Conservation (phyloP, 768 basidiomycete genomes). For the Boletus edulis region DNA sequence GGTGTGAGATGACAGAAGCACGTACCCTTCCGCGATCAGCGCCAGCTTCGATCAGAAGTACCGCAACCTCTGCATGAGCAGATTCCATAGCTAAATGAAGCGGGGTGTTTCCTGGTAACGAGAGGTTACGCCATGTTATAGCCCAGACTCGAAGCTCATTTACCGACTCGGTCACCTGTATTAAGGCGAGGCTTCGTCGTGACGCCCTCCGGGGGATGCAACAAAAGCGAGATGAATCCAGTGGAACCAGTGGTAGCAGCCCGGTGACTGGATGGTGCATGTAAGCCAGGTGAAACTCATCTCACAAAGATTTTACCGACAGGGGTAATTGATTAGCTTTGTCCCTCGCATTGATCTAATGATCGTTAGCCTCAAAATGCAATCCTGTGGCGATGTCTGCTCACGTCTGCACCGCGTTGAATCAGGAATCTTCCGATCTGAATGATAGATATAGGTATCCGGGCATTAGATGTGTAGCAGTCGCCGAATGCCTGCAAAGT, state of each 20-base stretch:
- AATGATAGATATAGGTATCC: conserved; percentile 26
- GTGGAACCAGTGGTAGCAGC: conserved; percentile 94
- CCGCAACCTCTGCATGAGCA: conserved; percentile 88
- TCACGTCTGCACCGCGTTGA: conserved; percentile 85
- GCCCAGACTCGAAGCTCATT: conserved; percentile 11
- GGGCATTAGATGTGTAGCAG: conserved; percentile 17
- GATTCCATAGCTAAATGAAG: conserved; percentile 97
- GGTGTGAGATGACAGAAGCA: conserved; percentile 8
- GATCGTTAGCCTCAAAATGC: conserved; percentile 30
- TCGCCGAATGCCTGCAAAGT: conserved; percentile 25
- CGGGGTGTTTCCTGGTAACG: conserved; percentile 80
- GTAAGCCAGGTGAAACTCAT: conserved; percentile 2
- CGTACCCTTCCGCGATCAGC: conserved; percentile 88
- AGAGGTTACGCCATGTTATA: not conserved
- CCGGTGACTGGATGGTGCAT: conserved; percentile 62
- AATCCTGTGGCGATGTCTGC: conserved; percentile 37
- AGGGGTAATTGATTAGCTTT: conserved; percentile 90
- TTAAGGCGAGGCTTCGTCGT: conserved; percentile 77
- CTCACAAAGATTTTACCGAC: conserved; percentile 35
- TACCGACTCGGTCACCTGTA: conserved; percentile 77
- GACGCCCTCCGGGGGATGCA: conserved; percentile 75
- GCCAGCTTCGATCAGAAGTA: conserved; percentile 89
- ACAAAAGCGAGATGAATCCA: conserved; percentile 83
- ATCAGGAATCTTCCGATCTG: conserved; percentile 90
- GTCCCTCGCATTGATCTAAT: conserved; percentile 91